phyloP scores from a whole-genome alignment of 2,329 filamentous ascomycete species.

The Phaeophleospora eucalypticola region DNA sequence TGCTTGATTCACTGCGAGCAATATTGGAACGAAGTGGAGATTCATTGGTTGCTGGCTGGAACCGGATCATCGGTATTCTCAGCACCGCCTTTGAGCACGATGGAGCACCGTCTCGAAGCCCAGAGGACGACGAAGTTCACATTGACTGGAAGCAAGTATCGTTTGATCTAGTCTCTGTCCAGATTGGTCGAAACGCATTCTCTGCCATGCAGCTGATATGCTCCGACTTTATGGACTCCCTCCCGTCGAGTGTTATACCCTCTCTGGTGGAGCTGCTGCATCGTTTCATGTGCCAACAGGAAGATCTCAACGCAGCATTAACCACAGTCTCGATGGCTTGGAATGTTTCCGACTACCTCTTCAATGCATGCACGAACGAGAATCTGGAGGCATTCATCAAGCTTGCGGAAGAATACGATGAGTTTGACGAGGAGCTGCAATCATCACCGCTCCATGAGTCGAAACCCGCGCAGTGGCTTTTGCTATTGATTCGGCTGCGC shows the following conservation, averaged over 20 bases:
- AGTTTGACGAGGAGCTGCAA: constrained; percentile 20
- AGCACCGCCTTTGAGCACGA: constrained; percentile 66
- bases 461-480: constrained; percentile 67
- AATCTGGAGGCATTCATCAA: constrained; percentile 29
- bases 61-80: constrained; percentile 78
- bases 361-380: constrained; percentile 44
- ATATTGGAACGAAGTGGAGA: constrained; percentile 86
- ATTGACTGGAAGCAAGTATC: constrained; percentile 30
- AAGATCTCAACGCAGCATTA: constrained; percentile 91
- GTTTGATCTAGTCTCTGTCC: constrained; percentile 55
- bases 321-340: constrained; percentile 96
- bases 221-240: constrained; percentile 80
- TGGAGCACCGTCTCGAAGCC: constrained; percentile 5
- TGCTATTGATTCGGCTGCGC: constrained; percentile 67
- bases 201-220: constrained; percentile 86
- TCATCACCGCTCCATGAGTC: constrained; percentile 9
- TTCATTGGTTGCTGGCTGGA: constrained; percentile 76
- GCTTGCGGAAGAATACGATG: constrained; percentile 19
- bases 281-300: constrained; percentile 81
- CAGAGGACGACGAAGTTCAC: constrained; percentile 14
- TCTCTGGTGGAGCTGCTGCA: constrained; percentile 82
- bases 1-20: constrained; percentile 64
- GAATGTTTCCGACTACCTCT: constrained; percentile 86
- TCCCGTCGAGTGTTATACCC: constrained; percentile 67
- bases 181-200: constrained; percentile 81